These are phyloP conservation scores for Barnettozyma vustinii DNA, from an alignment of 805 yeast species.

Conservation along the genomic window DNA sequence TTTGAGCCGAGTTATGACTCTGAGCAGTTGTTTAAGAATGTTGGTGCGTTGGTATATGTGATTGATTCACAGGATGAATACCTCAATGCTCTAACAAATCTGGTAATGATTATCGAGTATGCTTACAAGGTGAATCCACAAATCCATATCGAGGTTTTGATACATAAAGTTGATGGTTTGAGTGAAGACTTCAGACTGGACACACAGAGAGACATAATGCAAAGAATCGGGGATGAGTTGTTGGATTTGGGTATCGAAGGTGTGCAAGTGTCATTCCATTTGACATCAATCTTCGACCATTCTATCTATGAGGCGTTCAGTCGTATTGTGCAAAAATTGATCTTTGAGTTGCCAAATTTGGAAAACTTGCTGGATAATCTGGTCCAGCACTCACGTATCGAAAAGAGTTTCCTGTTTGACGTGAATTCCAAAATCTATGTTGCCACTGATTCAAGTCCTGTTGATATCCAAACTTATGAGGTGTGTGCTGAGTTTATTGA, in stretches of 20 bases:
- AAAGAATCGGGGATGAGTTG: slow-evolving; percentile 88
- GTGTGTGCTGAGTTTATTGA: slow-evolving; percentile 97
- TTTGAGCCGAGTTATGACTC: slow-evolving; percentile 83
- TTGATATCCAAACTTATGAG: slow-evolving; percentile 91
- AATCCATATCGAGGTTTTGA: slow-evolving; percentile 85
- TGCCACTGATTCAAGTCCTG: slow-evolving; percentile 94
- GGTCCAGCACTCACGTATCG: slow-evolving; percentile 85
- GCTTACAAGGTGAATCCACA: slow-evolving; percentile 81
- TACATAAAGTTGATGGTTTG: slow-evolving; percentile 89
- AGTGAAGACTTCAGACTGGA: slow-evolving; percentile 91
- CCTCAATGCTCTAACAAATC: slow-evolving; percentile 80
- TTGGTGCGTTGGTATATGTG: slow-evolving; percentile 90
- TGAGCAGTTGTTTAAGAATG: slow-evolving; percentile 67
- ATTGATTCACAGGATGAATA: slow-evolving; percentile 96
- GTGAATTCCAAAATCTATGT: slow-evolving; percentile 89
- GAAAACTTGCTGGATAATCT: slow-evolving; percentile 86
- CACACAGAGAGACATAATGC: slow-evolving; percentile 95
- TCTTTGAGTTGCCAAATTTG: slow-evolving; percentile 80
- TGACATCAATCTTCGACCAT: slow-evolving; percentile 93
- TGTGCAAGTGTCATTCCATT: slow-evolving; percentile 83
- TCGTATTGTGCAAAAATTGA: slow-evolving; percentile 84
- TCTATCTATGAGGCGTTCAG: slow-evolving; percentile 94
- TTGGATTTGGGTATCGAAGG: slow-evolving; percentile 87
- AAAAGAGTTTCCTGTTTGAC: slow-evolving; percentile 89
- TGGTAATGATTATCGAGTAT: slow-evolving; percentile 81